A percentile compares a stretch with the other conserved stretches of the same genome.
Conservation (phyloP, 176 grass and related monocot genomes). For the Alopecurus myosuroides region DNA sequence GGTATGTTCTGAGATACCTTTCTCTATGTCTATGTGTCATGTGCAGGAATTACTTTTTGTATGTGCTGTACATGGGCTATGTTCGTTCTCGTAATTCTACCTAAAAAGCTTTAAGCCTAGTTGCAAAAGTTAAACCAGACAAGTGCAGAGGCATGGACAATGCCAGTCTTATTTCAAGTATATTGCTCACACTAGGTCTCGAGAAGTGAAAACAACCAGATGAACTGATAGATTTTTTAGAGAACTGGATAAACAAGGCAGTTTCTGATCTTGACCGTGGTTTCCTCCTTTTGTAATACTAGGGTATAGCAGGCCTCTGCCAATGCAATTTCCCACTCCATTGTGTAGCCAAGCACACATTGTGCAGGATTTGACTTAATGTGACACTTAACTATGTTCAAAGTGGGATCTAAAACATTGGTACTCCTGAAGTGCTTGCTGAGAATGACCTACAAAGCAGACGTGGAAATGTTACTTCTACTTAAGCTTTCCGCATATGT, state of each 20-base stretch:
- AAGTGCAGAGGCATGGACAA: background rate
- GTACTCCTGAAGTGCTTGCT: background rate
- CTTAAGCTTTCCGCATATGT: background rate
- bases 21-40: background rate
- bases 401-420: background rate
- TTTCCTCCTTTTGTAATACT: background rate
- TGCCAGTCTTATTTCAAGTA: background rate
- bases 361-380: background rate
- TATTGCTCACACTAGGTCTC: background rate
- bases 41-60: background rate
- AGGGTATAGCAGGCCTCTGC: background rate
- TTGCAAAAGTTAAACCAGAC: background rate
- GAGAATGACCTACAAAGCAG: background rate
- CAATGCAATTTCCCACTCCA: background rate
- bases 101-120: background rate
- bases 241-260: background rate
- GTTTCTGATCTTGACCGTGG: background rate
- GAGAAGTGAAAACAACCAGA: background rate
- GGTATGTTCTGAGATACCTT: conserved; percentile 40
- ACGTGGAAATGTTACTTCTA: background rate
- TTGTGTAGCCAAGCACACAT: background rate
- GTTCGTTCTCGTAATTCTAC: background rate
- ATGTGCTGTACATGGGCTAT: background rate
- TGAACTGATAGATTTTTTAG: background rate
- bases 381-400: background rate